Base-by-base conservation (phyloP, 768 basidiomycete species). In the Crassisporium funariophilum region DNA sequence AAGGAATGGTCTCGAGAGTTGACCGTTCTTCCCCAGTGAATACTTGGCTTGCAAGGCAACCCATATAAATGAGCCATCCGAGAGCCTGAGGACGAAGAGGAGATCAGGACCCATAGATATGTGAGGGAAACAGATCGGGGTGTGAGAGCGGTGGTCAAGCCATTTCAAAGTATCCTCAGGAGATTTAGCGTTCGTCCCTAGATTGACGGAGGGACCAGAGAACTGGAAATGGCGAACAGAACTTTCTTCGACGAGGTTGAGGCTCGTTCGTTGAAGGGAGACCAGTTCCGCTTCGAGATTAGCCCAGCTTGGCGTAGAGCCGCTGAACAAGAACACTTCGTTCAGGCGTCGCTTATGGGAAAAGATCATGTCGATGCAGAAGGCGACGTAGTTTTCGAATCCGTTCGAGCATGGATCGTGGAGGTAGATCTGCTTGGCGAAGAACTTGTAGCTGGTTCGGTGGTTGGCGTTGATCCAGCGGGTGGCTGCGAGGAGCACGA, bases 341-440 rank as follows among this genome's bases (percentile, higher is more conserved):
- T 62, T 64, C 10, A 70, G 20, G 2, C 56, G 60, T 20, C 58
- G 62, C 13, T 47, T 56, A 35, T 55, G 44, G 3, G 68, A 64
- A 41, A 74, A 74, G n/a, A 70, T 52, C 42, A 71, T 55, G 50
- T 69, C 68, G 17, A 75, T 53, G 40, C 71, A 74, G 50, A 70
- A 71, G 1, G 69, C 72, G 12, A 77, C 46, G 47, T 72, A 75
- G 49, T 73, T 72, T 53, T 77, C 75, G 50, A 75, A 72, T 2
- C 75, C 75, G 37, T 77, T 77, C 5, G 66, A 71, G 5, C 43
- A 39, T 5, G 57, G 55, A 2, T 66, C 65, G 35, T 71, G 62
- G 0, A 47, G 12, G 10, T 58, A 57, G 41, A 74, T 72, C 17
- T 67, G 59, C 22, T 66, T 68, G 4, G 69, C 69, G 41, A 75